Evolutionary conservation across 2,329 filamentous ascomycete species (phyloP), one percentile per base, ranked within the genome.

Genomic region (Polychaeton citri): DNA sequence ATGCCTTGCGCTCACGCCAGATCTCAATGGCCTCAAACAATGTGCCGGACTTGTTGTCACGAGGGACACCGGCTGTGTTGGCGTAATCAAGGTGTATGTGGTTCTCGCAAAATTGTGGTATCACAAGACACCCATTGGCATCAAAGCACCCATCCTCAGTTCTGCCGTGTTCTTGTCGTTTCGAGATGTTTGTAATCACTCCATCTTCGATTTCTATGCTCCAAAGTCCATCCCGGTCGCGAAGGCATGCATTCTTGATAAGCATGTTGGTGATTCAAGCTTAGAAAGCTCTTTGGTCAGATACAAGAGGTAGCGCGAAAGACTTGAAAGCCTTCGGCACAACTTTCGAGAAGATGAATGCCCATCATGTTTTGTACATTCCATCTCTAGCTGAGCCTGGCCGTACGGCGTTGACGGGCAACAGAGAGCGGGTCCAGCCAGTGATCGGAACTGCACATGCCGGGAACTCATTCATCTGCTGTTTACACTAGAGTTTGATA

Each of bases 11-110:
- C 24, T 28, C 24, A 12, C 7, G 24, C 24, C 24, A 28, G 24
- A 28, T 28, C 3, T 28, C 24, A 10, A 28, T 10, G 24, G 24
- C 24, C 15, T 28, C 24, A 15, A 28, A 28, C 12, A 28, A 15
- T 5, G 24, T 28, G 12, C 24, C 24, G 5, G 24, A 28, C 15
- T 28, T 10, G 15, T 28, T 63, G 6, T 52, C 47, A 4, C 39
- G 12, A 28, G 24, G 24, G 8, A 33, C 32, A 12, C 32, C 32
- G 9, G 32, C 32, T 8, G 32, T 33, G 19, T 33, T 33, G n/a
- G 32, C 32, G 20, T 33, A 33, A 33, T 33, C 32, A n/a, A 33
- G 32, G 32, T 33, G 32, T 33, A 33, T 33, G 19, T 33, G 15
- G 32, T 33, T 33, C 19, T 33, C 32, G 32, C 32, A 33, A 21